A percentile compares a stretch with the other conserved stretches of the same genome.
Evolutionary conservation across 805 yeast genomes (phyloP).

Genomic region (Candida boidinii): DNA sequence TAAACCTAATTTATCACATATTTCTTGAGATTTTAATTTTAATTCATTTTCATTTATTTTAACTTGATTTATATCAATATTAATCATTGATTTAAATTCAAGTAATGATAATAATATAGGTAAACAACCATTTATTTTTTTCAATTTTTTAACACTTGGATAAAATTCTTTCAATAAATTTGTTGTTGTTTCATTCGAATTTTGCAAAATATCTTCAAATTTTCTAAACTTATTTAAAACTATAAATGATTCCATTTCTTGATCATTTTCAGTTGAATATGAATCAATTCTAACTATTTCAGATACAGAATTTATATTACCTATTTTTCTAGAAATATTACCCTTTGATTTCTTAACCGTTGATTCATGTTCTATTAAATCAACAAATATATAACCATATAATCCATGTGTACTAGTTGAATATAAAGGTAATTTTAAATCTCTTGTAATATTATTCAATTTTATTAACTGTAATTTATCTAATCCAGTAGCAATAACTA

Average conservation of each 20-base stretch:
- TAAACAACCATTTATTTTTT: conserved; percentile 42
- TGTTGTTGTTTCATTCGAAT: no score
- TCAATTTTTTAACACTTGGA: conserved; percentile 29
- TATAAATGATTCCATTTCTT: conserved; percentile 26
- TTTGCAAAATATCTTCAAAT: conserved; percentile 26
- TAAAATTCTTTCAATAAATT: conserved; percentile 22
- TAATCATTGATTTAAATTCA: conserved; percentile 21
- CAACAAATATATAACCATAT: conserved; percentile 76
- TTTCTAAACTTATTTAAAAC: conserved; percentile 29
- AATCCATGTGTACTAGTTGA: conserved; percentile 67
- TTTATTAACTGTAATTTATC: conserved; percentile 28
- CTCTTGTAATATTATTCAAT: conserved; percentile 52
- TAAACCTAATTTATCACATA: conserved; percentile 31
- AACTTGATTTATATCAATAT: conserved; percentile 16
- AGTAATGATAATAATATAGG: conserved; percentile 55
- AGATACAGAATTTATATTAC: conserved; percentile 34
- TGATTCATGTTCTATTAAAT: conserved; percentile 58
- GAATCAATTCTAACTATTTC: conserved; percentile 31
- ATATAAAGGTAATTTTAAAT: conserved; percentile 55
- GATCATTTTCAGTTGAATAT: conserved; percentile 29
- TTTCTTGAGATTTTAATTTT: conserved; percentile 16
- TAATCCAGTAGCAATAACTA: conserved; percentile 72
- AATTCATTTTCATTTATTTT: conserved; percentile 21
- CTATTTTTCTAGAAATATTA: conserved; percentile 39
- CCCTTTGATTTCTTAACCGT: conserved; percentile 43